A percentile compares a stretch with the other conserved stretches of the same genome.
Conservation (phyloP, 495 filamentous ascomycete genomes). For the Halenospora varia region DNA sequence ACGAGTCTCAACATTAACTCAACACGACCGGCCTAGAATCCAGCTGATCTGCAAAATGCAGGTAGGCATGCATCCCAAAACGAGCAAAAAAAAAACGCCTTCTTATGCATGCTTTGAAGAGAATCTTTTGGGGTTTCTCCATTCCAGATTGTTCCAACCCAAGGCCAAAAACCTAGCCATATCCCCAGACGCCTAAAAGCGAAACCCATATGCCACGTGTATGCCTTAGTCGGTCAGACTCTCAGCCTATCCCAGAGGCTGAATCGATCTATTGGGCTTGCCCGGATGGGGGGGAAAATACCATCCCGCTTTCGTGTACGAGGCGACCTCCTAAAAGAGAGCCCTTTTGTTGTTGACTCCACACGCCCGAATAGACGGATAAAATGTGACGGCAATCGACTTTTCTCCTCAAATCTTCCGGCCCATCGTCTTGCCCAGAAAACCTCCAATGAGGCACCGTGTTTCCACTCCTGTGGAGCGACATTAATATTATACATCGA, state of each 20-base stretch:
- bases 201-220: not conserved
- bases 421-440: not conserved
- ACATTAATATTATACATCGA: not conserved
- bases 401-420: not conserved
- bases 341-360: not conserved
- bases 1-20: too few species aligned
- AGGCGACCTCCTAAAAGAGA: slow-evolving; percentile 1
- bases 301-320: not conserved
- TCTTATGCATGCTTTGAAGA: not conserved
- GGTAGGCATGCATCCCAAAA: too few species aligned
- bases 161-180: not conserved
- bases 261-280: not conserved
- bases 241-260: too few species aligned
- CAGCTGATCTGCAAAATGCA: not conserved
- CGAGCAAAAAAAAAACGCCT: slow-evolving; percentile 1
- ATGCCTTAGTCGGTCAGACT: not conserved
- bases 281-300: not conserved
- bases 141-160: not conserved
- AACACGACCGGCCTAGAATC: not conserved
- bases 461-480: not conserved
- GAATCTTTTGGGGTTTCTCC: not conserved
- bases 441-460: not conserved
- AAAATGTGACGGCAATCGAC: not conserved
- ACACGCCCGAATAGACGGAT: not conserved
- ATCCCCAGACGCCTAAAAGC: not conserved